phyloP scores from a whole-genome alignment of 2,329 filamentous ascomycete genomes.

The Alternaria alternata region DNA sequence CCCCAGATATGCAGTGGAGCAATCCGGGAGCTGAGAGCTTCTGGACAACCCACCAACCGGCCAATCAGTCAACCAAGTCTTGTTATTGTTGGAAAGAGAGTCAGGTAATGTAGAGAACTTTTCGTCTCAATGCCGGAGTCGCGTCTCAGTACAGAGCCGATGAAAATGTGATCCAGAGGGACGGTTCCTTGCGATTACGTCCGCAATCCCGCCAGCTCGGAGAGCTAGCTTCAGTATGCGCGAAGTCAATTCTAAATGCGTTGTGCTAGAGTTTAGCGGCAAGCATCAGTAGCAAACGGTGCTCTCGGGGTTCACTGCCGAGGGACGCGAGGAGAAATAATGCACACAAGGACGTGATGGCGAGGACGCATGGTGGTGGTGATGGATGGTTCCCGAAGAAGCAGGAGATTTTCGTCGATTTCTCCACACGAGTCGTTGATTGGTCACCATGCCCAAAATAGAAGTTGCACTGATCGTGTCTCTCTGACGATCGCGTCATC shows the following conservation, averaged over 20 bases:
- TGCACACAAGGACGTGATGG: background rate
- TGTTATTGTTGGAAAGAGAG: background rate
- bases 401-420: conserved; percentile 22
- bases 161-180: conserved; percentile 7
- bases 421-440: conserved; percentile 12
- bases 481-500: conserved; percentile 28
- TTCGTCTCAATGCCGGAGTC: background rate
- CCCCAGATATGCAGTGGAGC: conserved; percentile 2
- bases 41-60: background rate
- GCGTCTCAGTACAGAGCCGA: background rate
- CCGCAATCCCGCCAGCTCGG: conserved; percentile 20
- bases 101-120: background rate
- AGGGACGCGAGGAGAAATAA: background rate
- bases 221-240: conserved; percentile 12
- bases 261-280: conserved; percentile 5
- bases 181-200: conserved; percentile 19
- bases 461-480: conserved; percentile 14
- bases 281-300: background rate
- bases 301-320: conserved; percentile 4
- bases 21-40: background rate
- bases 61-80: background rate
- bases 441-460: conserved; percentile 32
- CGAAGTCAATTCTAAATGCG: conserved; percentile 22
- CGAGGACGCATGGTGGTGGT: conserved; percentile 9
- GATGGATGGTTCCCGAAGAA: conserved; percentile 18